Evolutionary conservation across 1,284 basidiomycete species (phyloP).

Genomic region (Sphagnurus paluster): DNA sequence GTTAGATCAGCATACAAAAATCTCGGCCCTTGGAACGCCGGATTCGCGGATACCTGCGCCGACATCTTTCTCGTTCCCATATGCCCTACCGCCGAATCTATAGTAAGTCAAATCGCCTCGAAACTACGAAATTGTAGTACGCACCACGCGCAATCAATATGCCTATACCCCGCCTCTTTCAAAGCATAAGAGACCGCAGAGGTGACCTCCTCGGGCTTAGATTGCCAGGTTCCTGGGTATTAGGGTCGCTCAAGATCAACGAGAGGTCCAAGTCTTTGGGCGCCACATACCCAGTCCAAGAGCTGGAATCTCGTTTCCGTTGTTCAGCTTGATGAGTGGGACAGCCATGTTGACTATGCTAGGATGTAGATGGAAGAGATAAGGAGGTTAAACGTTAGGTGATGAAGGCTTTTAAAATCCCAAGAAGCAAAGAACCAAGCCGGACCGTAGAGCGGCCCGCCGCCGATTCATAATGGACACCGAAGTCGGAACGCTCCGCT

Average conservation of each 20-base stretch:
- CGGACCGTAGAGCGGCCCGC: too few species aligned
- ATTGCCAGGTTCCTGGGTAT: constrained; percentile 80
- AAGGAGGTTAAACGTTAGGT: too few species aligned
- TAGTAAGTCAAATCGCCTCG: not conserved
- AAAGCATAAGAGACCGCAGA: constrained; percentile 73
- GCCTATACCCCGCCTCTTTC: constrained; percentile 73
- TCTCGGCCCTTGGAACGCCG: constrained; percentile 76
- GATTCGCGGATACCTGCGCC: constrained; percentile 79
- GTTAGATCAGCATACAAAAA: constrained; percentile 63
- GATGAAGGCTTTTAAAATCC: too few species aligned
- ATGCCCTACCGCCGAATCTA: constrained; percentile 39
- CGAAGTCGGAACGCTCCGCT: too few species aligned
- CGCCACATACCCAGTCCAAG: constrained; percentile 70
- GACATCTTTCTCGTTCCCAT: constrained; percentile 83
- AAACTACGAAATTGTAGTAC: constrained; percentile 1
- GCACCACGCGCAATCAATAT: constrained; percentile 79
- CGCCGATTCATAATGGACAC: too few species aligned
- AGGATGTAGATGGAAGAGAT: constrained; percentile 5
- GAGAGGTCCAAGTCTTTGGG: too few species aligned
- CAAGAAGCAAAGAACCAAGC: too few species aligned
- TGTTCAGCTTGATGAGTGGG: constrained; percentile 68
- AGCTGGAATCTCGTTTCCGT: constrained; percentile 64
- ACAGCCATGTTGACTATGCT: constrained; percentile 31
- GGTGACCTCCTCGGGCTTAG: constrained; percentile 68
- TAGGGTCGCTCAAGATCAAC: too few species aligned